Percentiles rank a stretch among this genome's conserved stretches.
phyloP scores from a whole-genome alignment of 441 rosid species.

The Populus trichocarpa region DNA sequence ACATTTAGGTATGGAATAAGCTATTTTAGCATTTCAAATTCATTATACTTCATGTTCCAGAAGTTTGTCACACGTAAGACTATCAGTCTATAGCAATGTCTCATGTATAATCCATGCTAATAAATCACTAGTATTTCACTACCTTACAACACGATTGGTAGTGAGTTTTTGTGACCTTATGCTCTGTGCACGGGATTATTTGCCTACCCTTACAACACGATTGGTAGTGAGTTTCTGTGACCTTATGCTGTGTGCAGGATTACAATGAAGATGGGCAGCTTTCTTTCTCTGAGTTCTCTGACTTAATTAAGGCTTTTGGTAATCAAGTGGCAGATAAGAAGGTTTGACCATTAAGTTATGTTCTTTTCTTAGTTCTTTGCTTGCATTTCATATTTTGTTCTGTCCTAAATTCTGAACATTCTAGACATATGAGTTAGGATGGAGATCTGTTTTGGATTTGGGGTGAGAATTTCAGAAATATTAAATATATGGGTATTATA shows the following conservation, averaged over 20 bases:
- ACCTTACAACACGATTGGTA: background rate
- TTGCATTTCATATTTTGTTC: background rate
- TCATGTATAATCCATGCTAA: background rate
- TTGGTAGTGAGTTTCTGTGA: background rate
- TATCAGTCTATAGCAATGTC: background rate
- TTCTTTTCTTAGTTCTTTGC: background rate
- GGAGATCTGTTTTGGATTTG: background rate
- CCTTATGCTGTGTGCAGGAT: constrained; percentile 43
- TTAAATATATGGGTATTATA: background rate
- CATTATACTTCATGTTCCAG: background rate
- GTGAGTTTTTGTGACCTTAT: background rate
- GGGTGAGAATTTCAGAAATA: no score
- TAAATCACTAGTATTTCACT: background rate
- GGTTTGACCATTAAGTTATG: constrained; percentile 42
- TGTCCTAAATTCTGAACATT: background rate
- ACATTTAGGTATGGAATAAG: no score
- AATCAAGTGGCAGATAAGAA: constrained; percentile 69
- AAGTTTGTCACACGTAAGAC: background rate
- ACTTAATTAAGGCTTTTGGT: constrained; percentile 79
- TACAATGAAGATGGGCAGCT: constrained; percentile 80
- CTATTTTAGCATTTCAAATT: no score
- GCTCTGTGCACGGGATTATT: background rate
- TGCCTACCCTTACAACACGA: background rate
- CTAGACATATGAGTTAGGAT: background rate
- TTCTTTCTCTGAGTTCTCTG: constrained; percentile 76